A percentile compares a stretch with the other conserved stretches of the same genome.
Conservation (phyloP, 208 protist genomes). For the Trypanosoma platydactyli region DNA sequence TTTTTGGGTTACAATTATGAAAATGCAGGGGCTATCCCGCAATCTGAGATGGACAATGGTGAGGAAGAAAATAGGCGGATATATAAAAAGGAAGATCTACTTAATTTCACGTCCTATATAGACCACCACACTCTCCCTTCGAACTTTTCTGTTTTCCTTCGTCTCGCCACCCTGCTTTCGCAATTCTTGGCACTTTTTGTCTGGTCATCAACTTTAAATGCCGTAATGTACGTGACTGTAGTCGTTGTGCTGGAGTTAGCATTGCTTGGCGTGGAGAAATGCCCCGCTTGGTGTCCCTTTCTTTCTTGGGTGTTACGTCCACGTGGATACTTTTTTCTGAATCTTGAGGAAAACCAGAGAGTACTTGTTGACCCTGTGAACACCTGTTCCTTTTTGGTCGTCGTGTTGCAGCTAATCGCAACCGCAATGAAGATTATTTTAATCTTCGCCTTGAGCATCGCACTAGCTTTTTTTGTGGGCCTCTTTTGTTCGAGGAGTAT, state of each 20-base stretch:
- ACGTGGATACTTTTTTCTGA: background rate
- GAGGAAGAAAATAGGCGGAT: background rate
- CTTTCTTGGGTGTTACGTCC: background rate
- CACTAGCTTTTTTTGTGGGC: background rate
- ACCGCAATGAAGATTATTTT: background rate
- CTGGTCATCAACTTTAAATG: constrained; percentile 12
- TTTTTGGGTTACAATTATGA: background rate
- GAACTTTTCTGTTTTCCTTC: background rate
- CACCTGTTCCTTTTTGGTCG: background rate
- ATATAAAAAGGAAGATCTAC: background rate
- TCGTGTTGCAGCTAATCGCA: background rate
- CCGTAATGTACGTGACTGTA: constrained; percentile 9
- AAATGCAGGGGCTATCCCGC: background rate
- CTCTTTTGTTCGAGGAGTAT: background rate
- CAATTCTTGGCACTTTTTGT: constrained; percentile 8
- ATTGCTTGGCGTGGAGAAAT: background rate
- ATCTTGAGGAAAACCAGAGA: background rate
- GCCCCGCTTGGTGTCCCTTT: background rate
- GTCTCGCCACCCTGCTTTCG: background rate
- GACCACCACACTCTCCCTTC: background rate
- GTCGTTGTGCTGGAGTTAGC: constrained; percentile 10
- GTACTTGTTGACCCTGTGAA: background rate
- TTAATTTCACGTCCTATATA: background rate
- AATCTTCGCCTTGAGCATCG: constrained; percentile 10
- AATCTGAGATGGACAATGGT: no score